Base-by-base conservation (phyloP, 2,329 filamentous ascomycete species). In the Mollisia scopiformis region DNA sequence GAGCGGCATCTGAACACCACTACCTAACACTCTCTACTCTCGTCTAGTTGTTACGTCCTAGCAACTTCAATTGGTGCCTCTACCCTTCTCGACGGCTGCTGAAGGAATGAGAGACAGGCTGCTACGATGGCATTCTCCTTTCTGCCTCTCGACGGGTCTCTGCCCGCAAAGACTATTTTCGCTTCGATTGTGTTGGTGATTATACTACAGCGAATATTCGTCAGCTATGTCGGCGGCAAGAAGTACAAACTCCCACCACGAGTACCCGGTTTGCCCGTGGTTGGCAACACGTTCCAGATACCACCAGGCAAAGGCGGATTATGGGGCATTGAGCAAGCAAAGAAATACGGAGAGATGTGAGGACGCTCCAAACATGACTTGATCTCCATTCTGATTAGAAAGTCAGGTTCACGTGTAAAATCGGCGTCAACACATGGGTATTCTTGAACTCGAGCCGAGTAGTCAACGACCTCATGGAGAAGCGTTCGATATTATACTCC, bases 361-460 rank as follows among this genome's bases (percentile, higher is more conserved):
- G 57, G 55, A 30, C 21, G 16, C 11, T 10, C 8, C 23, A 1
- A 51, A 23, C 11, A 33, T 6, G 11, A 11, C 2, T 37, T 37
- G 19, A 35, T 4, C 28, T 6, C 8, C 7, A 6, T 30, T n/a
- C 37, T 53, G 55, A 51, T 28, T 33, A 23, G 6, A 8, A 6
- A 23, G 8, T 8, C 13, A 69, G 67, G 67, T 69, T 64, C 51
- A 69, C 67, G 7, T 61, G 56, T 30, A 62, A 67, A 41, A 63
- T 69, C 30, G 67, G 67, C n/a, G 64, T 59, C 28, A 77, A 76
- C 57, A 79, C 75, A 1, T 79, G 75, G 75, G 69, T 81, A 19
- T 68, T 80, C 16, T 72, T 81, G 6, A 81, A 81, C 63, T 73
- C 64, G 14, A 63, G 72, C 27, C 75, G 78, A 6, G 76, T 78